Conservation (phyloP, 1,284 basidiomycete species). For the Melampsora larici-populina region DNA sequence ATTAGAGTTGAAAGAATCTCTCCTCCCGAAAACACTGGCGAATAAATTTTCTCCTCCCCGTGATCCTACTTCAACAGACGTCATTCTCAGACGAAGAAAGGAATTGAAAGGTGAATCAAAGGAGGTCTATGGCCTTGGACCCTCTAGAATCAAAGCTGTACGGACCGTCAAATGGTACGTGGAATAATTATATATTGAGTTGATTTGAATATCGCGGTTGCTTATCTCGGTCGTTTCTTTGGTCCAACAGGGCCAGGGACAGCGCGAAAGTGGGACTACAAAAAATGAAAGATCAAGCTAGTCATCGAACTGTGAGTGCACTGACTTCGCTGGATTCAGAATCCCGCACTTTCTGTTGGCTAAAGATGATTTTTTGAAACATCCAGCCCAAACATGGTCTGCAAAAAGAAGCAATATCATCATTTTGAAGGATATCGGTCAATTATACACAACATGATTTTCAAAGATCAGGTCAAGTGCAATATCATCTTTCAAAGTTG, state of each 20-base stretch:
- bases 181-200: not conserved
- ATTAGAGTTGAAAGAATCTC: not conserved
- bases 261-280: not conserved
- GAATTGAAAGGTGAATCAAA: constrained; percentile 10
- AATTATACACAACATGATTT: not conserved
- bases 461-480: not conserved
- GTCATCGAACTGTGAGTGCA: not conserved
- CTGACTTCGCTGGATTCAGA: not conserved
- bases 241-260: not conserved
- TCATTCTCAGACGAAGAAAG: not conserved
- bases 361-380: not conserved
- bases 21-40: not conserved
- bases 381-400: not conserved
- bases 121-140: not conserved
- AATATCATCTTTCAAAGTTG: not conserved
- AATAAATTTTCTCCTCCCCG: not conserved
- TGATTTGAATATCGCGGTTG: not conserved
- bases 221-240: not conserved
- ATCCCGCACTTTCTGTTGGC: not conserved
- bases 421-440: not conserved
- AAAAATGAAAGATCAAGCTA: not conserved
- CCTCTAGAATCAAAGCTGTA: not conserved
- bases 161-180: not conserved
- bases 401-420: constrained; percentile 1
- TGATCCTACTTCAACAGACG: not conserved